Evolutionary conservation across 768 basidiomycete species (phyloP).

Genomic region (Amanita pallidorosea): DNA sequence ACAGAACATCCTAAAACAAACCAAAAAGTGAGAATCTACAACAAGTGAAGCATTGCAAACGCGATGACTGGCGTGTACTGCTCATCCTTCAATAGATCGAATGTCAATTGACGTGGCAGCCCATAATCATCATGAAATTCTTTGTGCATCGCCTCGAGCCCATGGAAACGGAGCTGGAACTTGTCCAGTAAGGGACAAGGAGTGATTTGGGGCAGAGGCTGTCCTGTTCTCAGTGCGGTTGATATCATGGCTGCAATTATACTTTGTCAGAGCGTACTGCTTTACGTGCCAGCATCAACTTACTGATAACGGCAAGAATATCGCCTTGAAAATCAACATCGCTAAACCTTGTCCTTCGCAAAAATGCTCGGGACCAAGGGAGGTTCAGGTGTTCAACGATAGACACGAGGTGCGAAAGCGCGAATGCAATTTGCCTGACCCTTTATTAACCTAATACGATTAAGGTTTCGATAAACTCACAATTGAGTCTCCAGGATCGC

Average conservation of each 20-base stretch:
- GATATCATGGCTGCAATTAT: slow-evolving; percentile 56
- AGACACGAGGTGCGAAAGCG: slow-evolving; percentile 65
- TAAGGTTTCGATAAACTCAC: slow-evolving; percentile 24
- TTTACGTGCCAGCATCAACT: slow-evolving; percentile 13
- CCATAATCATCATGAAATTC: slow-evolving; percentile 70
- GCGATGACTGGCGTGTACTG: slow-evolving; percentile 57
- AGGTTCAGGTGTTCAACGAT: slow-evolving; percentile 64
- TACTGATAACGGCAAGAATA: slow-evolving; percentile 72
- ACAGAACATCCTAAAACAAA: slow-evolving; percentile 42
- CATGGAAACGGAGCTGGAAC: slow-evolving; percentile 38
- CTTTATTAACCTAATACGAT: neutral
- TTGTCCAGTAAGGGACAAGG: slow-evolving; percentile 57
- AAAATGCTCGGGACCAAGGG: slow-evolving; percentile 68
- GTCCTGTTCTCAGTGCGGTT: slow-evolving; percentile 60
- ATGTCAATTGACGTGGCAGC: slow-evolving; percentile 56
- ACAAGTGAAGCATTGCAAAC: neutral
- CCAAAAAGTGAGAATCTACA: neutral
- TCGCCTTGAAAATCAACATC: slow-evolving; percentile 77
- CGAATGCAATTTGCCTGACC: slow-evolving; percentile 53
- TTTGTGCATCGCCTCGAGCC: slow-evolving; percentile 54
- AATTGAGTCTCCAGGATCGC: slow-evolving; percentile 56
- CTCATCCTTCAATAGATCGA: slow-evolving; percentile 64
- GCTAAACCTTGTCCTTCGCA: slow-evolving; percentile 61
- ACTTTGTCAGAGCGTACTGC: neutral
- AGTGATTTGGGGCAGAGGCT: slow-evolving; percentile 77